Base-by-base conservation (phyloP, 441 rosid species). In the Manihot esculenta region DNA sequence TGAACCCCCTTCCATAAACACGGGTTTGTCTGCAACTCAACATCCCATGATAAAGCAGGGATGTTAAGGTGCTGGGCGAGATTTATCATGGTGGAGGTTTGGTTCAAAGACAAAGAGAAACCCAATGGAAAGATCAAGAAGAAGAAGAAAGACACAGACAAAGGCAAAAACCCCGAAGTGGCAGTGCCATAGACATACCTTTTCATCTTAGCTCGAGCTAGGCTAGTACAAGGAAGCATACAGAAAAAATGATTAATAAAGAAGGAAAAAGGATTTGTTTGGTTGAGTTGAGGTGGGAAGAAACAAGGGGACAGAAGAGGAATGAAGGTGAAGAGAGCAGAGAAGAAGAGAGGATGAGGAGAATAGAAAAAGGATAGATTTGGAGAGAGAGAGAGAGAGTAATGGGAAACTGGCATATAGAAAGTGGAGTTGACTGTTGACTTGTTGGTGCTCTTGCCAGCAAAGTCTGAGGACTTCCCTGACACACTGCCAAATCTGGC, bases 1-100 rank as follows among this genome's bases (percentile, higher is more conserved):
- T 11, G 7, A 75, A 89, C 89, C 15, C 89, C 84, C 1, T 72
- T 21, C 98, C 95, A 92, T 14, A 1, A 63, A 76, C 98, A 87
- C 54, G 85, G 84, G 71, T 84, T 73, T 10, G 75, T 79, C 70
- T 82, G 69, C 24, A 1, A 72, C 59, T 64, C 59, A 60, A 41
- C 44, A 76, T 69, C 33, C 98, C 93, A 82, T 4, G 70, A 45
- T 15, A 78, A n/a, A 72, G n/a, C 57, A 38, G 70, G 8, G 54
- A 17, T 45, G 66, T 70, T 75, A 13, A 86, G 79, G 14, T 64
- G 26, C 26, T 44, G 26, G n/a, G 89, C 77, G 63, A 89, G 71
- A n/a, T 50, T 57, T 75, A 59, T 64, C 93, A 90, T 88, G 58
- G 66, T 74, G 58, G 0, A 44, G 38, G 50, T 78, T 74, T 93